Evolutionary conservation across 371 early-diverging fungal species (phyloP).

Genomic region (Haplosporangium sp.): DNA sequence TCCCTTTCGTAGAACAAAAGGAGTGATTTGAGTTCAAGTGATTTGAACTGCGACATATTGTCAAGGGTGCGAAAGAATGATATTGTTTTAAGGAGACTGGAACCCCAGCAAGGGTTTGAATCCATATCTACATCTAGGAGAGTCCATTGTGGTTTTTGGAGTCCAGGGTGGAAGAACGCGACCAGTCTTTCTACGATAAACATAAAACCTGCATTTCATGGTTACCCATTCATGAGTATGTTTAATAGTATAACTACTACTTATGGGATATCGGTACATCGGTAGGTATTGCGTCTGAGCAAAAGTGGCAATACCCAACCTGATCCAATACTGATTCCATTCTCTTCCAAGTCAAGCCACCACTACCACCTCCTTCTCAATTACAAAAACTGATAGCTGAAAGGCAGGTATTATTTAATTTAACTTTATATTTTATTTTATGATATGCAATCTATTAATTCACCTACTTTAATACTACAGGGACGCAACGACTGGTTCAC

Average conservation of each 20-base stretch:
- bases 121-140: neutral
- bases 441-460: neutral
- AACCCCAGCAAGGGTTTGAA: neutral
- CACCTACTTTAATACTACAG: neutral
- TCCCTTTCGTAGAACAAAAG: neutral
- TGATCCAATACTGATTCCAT: neutral
- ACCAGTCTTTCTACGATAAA: neutral
- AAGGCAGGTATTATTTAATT: too few relatives aligned
- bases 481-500: constrained; percentile 33
- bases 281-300: too few relatives aligned
- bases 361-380: neutral
- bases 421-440: neutral
- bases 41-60: neutral
- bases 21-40: neutral
- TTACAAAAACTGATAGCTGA: neutral
- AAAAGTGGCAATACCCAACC: too few relatives aligned
- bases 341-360: neutral
- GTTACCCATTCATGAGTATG: neutral
- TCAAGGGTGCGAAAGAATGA: neutral
- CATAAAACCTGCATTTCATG: neutral
- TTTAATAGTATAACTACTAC: too few relatives aligned
- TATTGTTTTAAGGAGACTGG: neutral
- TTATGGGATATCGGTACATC: too few relatives aligned
- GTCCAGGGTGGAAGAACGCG: neutral
- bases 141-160: neutral